Evolutionary conservation across 331 rosid genomes (phyloP).

Genomic region (Spiraea crenata): DNA sequence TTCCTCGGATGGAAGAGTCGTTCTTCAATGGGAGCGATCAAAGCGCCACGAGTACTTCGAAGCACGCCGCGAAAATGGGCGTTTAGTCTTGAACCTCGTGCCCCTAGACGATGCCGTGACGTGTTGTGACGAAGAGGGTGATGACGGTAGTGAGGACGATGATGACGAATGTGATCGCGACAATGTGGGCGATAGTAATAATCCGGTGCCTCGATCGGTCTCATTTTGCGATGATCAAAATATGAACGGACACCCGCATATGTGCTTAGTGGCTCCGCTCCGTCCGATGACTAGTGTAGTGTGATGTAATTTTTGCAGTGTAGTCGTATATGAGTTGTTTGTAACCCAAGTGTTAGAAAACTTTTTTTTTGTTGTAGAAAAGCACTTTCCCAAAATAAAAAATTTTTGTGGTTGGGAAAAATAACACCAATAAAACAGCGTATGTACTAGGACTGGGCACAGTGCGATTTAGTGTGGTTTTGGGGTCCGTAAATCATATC

Average conservation of each 20-base stretch:
- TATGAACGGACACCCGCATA: background rate
- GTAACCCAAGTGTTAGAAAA: too few species aligned
- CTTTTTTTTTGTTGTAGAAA: too few species aligned
- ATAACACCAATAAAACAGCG: too few species aligned
- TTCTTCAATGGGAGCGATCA: slow-evolving; percentile 33
- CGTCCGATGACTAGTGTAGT: slow-evolving; percentile 35
- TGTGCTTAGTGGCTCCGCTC: slow-evolving; percentile 25
- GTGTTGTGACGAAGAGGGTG: background rate
- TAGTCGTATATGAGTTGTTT: too few species aligned
- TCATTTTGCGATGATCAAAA: background rate
- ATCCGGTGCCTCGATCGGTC: background rate
- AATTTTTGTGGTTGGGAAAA: too few species aligned
- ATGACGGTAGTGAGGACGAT: background rate
- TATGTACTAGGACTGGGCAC: too few species aligned
- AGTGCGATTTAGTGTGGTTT: too few species aligned
- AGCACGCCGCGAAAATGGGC: slow-evolving; percentile 43
- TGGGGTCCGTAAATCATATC: too few species aligned
- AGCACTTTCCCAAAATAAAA: too few species aligned
- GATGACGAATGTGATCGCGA: background rate
- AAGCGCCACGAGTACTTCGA: slow-evolving; percentile 30
- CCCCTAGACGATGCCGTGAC: background rate
- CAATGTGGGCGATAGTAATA: background rate
- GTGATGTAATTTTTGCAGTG: background rate
- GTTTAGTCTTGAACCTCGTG: slow-evolving; percentile 41
- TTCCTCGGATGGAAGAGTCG: slow-evolving; percentile 36